phyloP scores from a whole-genome alignment of 73 alveolate genomes.

The Paramecium sonneborni region DNA sequence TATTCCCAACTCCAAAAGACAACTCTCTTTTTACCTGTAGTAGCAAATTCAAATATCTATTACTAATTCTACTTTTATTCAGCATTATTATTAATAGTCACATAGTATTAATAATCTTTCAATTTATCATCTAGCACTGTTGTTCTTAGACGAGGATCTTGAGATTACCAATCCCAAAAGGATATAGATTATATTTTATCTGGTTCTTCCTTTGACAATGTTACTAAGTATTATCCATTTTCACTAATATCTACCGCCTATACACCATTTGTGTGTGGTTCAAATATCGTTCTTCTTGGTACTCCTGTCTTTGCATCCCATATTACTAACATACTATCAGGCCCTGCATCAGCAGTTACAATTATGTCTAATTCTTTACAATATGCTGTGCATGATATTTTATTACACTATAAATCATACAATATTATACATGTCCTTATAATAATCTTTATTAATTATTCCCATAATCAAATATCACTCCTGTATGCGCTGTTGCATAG shows the following conservation, averaged over 20 bases:
- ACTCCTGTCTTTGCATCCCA: conserved; percentile 97
- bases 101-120: neutral
- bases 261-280: conserved; percentile 96
- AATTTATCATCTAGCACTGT: neutral
- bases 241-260: conserved; percentile 82
- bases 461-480: conserved; percentile 93
- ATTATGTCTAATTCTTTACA: conserved; percentile 88
- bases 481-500: conserved; percentile 98
- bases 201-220: conserved; percentile 53
- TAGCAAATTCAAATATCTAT: conserved; percentile 70
- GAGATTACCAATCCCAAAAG: conserved; percentile 67
- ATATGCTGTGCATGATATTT: conserved; percentile 91
- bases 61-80: neutral
- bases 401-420: conserved; percentile 67
- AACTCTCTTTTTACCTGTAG: conserved; percentile 80
- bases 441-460: conserved; percentile 90
- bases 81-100: neutral
- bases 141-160: neutral
- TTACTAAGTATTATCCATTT: conserved; percentile 53
- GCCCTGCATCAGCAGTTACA: conserved; percentile 98
- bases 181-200: conserved; percentile 27
- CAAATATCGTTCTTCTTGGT: conserved; percentile 91
- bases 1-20: conserved; percentile 83
- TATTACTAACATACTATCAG: conserved; percentile 92
- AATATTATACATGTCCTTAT: conserved; percentile 84